Evolutionary conservation across 1,284 basidiomycete species (phyloP).

Genomic region (Pseudozyma sp.): DNA sequence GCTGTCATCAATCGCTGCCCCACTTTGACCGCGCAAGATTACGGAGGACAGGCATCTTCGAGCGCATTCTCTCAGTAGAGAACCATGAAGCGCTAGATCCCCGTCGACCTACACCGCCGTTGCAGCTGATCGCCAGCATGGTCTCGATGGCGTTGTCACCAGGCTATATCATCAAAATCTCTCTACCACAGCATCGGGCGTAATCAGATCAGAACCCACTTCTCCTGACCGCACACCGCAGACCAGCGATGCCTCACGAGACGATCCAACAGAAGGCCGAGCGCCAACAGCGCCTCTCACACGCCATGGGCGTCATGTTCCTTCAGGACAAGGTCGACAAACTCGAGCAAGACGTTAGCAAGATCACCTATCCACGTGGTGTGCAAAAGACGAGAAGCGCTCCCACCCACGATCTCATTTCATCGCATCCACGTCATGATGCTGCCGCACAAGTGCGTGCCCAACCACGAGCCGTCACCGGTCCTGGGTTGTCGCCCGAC

Average conservation of each 20-base stretch:
- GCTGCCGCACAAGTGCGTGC: slow-evolving; percentile 1
- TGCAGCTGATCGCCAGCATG: slow-evolving; percentile 11
- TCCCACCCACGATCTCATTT: not conserved
- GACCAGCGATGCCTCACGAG: slow-evolving; percentile 23
- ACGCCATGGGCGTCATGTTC: slow-evolving; percentile 63
- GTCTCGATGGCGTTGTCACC: slow-evolving; percentile 9
- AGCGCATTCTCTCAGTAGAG: too few relatives aligned
- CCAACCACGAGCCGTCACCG: slow-evolving; percentile 33
- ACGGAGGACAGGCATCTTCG: too few relatives aligned
- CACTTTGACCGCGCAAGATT: too few relatives aligned
- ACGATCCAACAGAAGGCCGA: slow-evolving; percentile 28
- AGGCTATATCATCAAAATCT: slow-evolving; percentile 9
- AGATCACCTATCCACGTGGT: slow-evolving; percentile 36
- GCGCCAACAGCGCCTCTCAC: slow-evolving; percentile 46
- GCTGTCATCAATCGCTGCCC: too few relatives aligned
- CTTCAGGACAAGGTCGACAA: slow-evolving; percentile 59
- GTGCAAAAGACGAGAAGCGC: slow-evolving; percentile 30
- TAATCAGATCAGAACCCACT: not conserved
- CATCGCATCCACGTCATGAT: slow-evolving; percentile 2
- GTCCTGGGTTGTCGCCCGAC: slow-evolving; percentile 9
- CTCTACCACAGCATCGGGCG: not conserved
- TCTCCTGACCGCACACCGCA: too few relatives aligned
- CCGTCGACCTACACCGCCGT: not conserved
- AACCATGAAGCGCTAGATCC: slow-evolving; percentile 12
- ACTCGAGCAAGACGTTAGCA: slow-evolving; percentile 50